Conservation (phyloP, 1,284 basidiomycete genomes). For the Apiotrichum montevideense region DNA sequence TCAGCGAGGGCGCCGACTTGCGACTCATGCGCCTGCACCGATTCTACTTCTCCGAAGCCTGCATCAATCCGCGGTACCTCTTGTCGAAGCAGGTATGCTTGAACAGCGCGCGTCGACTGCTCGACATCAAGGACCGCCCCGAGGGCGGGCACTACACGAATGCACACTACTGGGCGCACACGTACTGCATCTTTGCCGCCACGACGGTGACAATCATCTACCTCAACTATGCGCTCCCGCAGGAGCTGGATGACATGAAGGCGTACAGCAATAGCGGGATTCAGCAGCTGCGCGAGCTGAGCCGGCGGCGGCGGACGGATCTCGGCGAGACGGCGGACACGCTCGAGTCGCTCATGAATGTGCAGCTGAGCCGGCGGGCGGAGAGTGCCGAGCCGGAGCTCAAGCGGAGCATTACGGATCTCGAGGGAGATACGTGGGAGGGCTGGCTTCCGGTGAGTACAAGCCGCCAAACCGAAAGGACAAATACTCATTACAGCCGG, state of each 20-base stretch:
- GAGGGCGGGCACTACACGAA: slow-evolving; percentile 6
- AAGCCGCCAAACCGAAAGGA: background rate
- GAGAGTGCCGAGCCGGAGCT: slow-evolving; percentile 4
- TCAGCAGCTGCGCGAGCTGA: slow-evolving; percentile 10
- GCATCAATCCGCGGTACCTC: slow-evolving; percentile 21
- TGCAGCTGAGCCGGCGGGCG: slow-evolving; percentile 12
- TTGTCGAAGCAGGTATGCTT: slow-evolving; percentile 19
- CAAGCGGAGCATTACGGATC: slow-evolving; percentile 11
- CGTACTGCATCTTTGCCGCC: slow-evolving; percentile 16
- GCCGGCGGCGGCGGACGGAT: slow-evolving; percentile 11
- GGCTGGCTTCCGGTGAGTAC: slow-evolving; percentile 14
- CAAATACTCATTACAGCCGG: slow-evolving; percentile 2
- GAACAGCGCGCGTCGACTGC: slow-evolving; percentile 11
- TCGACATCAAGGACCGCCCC: slow-evolving; percentile 1
- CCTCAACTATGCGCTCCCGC: slow-evolving; percentile 17
- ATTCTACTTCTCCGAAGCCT: slow-evolving; percentile 24
- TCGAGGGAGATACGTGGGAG: slow-evolving; percentile 14
- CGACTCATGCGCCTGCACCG: slow-evolving; percentile 24
- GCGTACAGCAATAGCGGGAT: slow-evolving; percentile 10
- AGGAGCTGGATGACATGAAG: slow-evolving; percentile 16
- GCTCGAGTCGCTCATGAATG: slow-evolving; percentile 13
- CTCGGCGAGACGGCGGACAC: slow-evolving; percentile 18
- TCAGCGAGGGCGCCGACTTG: slow-evolving; percentile 22
- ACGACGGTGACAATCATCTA: slow-evolving; percentile 17
- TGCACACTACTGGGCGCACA: slow-evolving; percentile 18